phyloP scores from a whole-genome alignment of 495 filamentous ascomycete species.

The Aspergillus heteromorphus region DNA sequence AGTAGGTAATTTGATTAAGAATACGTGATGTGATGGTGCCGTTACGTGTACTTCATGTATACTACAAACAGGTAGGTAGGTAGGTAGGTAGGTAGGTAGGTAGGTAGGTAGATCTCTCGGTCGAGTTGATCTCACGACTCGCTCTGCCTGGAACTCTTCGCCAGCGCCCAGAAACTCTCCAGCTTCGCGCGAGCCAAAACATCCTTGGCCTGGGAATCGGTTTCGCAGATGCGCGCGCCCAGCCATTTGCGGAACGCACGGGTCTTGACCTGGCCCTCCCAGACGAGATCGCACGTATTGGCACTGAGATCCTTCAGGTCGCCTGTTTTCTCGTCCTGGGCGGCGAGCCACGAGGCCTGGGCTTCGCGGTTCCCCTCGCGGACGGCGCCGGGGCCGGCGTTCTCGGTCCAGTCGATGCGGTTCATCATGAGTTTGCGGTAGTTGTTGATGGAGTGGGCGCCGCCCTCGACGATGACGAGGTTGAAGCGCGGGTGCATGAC shows the following conservation, averaged over 20 bases:
- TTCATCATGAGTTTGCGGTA: constrained; percentile 91
- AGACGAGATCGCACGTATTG: constrained; percentile 78
- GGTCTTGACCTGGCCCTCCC: constrained; percentile 78
- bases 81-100: too few relatives aligned
- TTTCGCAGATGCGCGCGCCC: constrained; percentile 76
- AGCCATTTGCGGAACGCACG: constrained; percentile 78
- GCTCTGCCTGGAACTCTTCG: constrained; percentile 59
- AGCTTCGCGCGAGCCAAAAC: constrained; percentile 73
- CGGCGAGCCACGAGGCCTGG: constrained; percentile 64
- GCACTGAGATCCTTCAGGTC: constrained; percentile 69
- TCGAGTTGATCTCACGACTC: constrained; percentile 24
- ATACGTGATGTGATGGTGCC: neutral
- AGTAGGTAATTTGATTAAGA: neutral
- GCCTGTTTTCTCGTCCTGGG: constrained; percentile 68
- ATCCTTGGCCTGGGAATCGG: constrained; percentile 81
- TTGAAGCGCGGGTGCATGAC: constrained; percentile 84
- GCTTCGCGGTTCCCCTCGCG: constrained; percentile 56
- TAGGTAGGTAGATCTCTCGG: too few relatives aligned
- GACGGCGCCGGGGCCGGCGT: constrained; percentile 61
- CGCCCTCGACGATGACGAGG: constrained; percentile 88
- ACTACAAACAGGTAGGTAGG: too few relatives aligned
- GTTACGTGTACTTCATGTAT: too few relatives aligned
- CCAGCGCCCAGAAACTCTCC: constrained; percentile 94
- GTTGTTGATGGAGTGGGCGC: constrained; percentile 66
- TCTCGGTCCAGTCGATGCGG: constrained; percentile 92